Evolutionary conservation across 2,329 filamentous ascomycete species (phyloP).

Genomic region (Epichloe hybrida): DNA sequence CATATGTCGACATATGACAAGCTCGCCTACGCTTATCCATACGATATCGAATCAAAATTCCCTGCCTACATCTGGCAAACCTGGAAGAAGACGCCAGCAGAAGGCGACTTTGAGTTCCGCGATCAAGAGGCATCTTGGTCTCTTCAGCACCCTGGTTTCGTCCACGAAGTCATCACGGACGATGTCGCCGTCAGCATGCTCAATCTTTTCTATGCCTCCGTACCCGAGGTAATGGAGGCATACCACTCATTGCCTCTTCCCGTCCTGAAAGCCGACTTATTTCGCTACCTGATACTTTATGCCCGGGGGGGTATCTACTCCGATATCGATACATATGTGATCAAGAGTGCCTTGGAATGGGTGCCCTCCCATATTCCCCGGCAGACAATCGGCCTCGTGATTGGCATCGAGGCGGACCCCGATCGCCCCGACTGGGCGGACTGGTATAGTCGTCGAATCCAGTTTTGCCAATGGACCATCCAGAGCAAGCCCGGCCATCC

Average conservation of each 20-base stretch:
- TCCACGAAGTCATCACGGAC: slow-evolving; percentile 96
- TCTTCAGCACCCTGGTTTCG: slow-evolving; percentile 72
- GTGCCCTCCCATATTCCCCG: slow-evolving; percentile 65
- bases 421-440: slow-evolving; percentile 84
- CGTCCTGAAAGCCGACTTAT: slow-evolving; percentile 68
- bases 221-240: slow-evolving; percentile 67
- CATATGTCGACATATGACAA: slow-evolving; percentile 64
- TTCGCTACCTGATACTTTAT: slow-evolving; percentile 56
- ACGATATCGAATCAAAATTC: slow-evolving; percentile 78
- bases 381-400: slow-evolving; percentile 67
- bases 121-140: slow-evolving; percentile 84
- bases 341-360: slow-evolving; percentile 79
- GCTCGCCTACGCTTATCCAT: slow-evolving; percentile 86
- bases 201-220: slow-evolving; percentile 70
- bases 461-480: slow-evolving; percentile 99
- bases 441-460: slow-evolving; percentile 92
- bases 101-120: slow-evolving; percentile 66
- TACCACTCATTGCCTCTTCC: slow-evolving; percentile 60
- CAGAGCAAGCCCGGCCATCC: slow-evolving; percentile 92
- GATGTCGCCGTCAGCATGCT: slow-evolving; percentile 69
- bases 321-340: slow-evolving; percentile 80
- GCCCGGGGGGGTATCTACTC: slow-evolving; percentile 59
- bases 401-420: slow-evolving; percentile 94
- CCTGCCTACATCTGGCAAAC: slow-evolving; percentile 99
- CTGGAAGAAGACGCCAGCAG: slow-evolving; percentile 78